phyloP scores from a whole-genome alignment of 148 eudicot species.

The Beta vulgaris region DNA sequence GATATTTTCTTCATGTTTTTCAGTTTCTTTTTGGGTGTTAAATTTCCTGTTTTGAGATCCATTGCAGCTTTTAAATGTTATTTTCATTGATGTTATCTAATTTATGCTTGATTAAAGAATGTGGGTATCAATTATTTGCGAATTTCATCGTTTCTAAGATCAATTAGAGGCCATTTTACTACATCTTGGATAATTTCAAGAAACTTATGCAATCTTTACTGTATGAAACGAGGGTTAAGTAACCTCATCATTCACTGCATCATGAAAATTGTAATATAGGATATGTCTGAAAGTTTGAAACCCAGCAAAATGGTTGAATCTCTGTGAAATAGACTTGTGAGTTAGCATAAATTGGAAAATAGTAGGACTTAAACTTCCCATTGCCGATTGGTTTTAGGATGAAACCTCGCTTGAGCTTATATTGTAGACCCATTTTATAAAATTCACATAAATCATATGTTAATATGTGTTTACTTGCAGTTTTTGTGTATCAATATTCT shows the following conservation, averaged over 20 bases:
- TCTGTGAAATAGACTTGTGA: too few relatives aligned
- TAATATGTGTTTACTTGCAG: not conserved
- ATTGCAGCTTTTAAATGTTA: not conserved
- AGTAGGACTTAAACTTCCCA: too few relatives aligned
- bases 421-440: too few relatives aligned
- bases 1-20: not conserved
- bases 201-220: not conserved
- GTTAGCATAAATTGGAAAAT: too few relatives aligned
- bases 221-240: not conserved
- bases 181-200: not conserved
- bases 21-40: not conserved
- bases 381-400: too few relatives aligned
- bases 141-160: not conserved
- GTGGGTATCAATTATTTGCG: not conserved
- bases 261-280: not conserved
- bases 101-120: not conserved
- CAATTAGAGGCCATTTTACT: not conserved
- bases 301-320: too few relatives aligned
- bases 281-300: not conserved
- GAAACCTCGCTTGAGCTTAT: too few relatives aligned
- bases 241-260: not conserved
- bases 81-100: not conserved
- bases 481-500: too few relatives aligned
- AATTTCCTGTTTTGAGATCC: not conserved
- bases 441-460: too few relatives aligned